Evolutionary conservation across 331 rosid genomes (phyloP).

Genomic region (Pyrus hybrid): DNA sequence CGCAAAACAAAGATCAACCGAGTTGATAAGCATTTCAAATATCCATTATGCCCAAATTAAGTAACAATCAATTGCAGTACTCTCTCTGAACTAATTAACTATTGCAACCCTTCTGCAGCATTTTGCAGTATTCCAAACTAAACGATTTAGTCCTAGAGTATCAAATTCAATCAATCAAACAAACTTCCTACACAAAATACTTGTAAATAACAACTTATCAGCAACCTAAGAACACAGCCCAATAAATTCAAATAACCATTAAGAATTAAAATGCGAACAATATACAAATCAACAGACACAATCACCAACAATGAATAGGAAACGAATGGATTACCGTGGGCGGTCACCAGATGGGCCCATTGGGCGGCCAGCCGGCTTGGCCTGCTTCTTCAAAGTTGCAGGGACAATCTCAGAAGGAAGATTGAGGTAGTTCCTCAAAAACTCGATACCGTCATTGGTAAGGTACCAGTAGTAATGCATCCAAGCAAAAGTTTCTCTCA

Average conservation of each 20-base stretch:
- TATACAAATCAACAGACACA: neutral
- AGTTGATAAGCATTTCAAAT: neutral
- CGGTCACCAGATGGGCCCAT: slow-evolving; percentile 83
- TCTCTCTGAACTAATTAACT: no score
- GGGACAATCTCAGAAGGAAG: slow-evolving; percentile 96
- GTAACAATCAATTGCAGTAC: neutral
- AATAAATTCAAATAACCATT: neutral
- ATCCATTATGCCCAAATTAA: neutral
- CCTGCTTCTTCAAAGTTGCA: slow-evolving; percentile 80
- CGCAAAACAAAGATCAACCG: neutral
- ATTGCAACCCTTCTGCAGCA: neutral
- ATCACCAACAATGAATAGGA: neutral
- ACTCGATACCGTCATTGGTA: slow-evolving; percentile 90
- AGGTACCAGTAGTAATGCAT: slow-evolving; percentile 95
- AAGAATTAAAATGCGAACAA: neutral
- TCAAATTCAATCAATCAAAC: neutral
- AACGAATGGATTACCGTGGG: slow-evolving; percentile 45
- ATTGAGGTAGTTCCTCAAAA: slow-evolving; percentile 73
- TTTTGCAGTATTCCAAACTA: neutral
- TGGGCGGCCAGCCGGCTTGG: slow-evolving; percentile 70
- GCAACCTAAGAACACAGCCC: neutral
- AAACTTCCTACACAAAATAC: neutral
- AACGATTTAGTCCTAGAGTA: neutral
- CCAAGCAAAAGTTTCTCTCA: slow-evolving; percentile 89
- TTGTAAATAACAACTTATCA: neutral